Conservation (phyloP, 306 rosid species). For the Dicorynia guianensis region DNA sequence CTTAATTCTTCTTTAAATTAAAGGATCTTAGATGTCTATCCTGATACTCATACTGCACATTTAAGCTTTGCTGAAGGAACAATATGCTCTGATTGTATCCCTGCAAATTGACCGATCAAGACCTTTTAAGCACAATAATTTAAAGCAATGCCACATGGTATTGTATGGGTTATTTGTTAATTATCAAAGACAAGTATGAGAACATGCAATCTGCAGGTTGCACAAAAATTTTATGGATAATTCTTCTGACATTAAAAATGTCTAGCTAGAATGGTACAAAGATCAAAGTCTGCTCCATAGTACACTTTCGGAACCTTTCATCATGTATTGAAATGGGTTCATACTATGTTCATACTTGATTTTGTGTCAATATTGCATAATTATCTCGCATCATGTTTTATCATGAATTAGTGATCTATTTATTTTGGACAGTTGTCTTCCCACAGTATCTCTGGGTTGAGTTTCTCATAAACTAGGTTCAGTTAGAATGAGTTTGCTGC, state of each 20-base stretch:
- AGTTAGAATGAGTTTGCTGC: conserved; percentile 26
- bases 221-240: background rate
- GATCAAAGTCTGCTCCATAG: background rate
- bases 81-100: background rate
- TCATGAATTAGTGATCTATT: conserved; percentile 26
- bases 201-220: conserved; percentile 18
- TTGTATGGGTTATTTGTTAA: conserved; percentile 21
- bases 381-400: conserved; percentile 17
- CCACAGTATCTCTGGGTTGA: conserved; percentile 17
- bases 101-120: background rate
- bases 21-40: conserved; percentile 23
- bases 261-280: background rate
- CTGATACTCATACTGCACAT: background rate
- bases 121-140: background rate
- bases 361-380: conserved; percentile 23
- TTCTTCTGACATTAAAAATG: conserved; percentile 2
- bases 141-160: conserved; percentile 26
- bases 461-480: conserved; percentile 28
- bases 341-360: conserved; percentile 4
- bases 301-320: conserved; percentile 14
- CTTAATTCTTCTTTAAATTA: background rate
- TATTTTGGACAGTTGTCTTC: background rate
- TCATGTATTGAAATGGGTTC: background rate
- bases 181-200: conserved; percentile 26
- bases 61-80: conserved; percentile 27